Evolutionary conservation across 345 rosid genomes (phyloP), one percentile per base, ranked within the genome.

Genomic region (Combretum micranthum): DNA sequence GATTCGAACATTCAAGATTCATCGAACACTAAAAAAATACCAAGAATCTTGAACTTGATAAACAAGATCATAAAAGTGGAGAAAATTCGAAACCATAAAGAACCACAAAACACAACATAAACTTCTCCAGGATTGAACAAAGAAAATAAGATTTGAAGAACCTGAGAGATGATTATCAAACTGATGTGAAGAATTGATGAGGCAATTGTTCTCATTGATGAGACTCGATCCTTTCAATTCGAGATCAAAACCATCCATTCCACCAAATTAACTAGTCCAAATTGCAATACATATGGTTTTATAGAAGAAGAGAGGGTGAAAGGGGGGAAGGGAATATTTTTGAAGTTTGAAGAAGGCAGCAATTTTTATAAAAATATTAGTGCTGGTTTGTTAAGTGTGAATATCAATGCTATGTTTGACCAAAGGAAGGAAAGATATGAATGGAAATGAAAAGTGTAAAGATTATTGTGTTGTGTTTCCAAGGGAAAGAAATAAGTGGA

Each of bases 191-290:
- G 85, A 61, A 68, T 61, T 16, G 72, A 86, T 77, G 67, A 93
- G 94, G 70, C 75, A 80, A 65, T 93, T 97, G 60, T 89, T 91
- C 69, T 89, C 99, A 59, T 93, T 97, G 52, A 93, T 81, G 60
- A 92, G 85, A 66, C 84, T 81, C 42, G 83, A 76, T 59, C 78
- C 75, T 59, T 57, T 69, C 53, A 74, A 67, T 32, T 67, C 65
- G 25, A 78, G 67, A 58, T 56, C 75, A 55, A 78, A 26, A 46
- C 79, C 88, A 49, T 61, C 86, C 98, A 88, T 90, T 45, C 17
- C 23, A 51, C 61, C 62, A 68, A 79, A 52, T 78, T 69, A 53
- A 86, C 70, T n/a, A 64, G 75, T 66, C 72, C 75, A 60, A n/a
- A 84, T 77, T 20, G 47, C 26, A 42, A 15, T 37, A 47, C 46